Evolutionary conservation across 2,329 filamentous ascomycete genomes (phyloP).

Genomic region (Diplodia scrobiculata): DNA sequence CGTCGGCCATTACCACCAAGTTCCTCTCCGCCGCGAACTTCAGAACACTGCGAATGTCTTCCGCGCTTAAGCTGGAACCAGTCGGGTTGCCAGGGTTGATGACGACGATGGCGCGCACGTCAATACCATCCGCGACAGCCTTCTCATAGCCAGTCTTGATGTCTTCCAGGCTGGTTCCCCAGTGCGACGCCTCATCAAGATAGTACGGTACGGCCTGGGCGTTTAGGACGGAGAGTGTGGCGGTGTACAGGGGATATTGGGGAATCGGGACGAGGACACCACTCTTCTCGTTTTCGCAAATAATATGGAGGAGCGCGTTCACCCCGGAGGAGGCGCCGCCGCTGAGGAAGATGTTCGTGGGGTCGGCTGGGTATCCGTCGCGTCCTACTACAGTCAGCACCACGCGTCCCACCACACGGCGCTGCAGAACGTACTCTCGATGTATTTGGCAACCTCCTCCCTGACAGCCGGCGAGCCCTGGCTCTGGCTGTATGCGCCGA

Average conservation of each 20-base stretch:
- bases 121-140: constrained; percentile 74
- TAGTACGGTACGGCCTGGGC: constrained; percentile 89
- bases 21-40: constrained; percentile 82
- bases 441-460: constrained; percentile 87
- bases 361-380: constrained; percentile 83
- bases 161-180: constrained; percentile 82
- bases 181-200: constrained; percentile 80
- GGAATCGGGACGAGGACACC: constrained; percentile 94
- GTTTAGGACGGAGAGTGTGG: constrained; percentile 81
- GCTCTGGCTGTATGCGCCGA: constrained; percentile 95
- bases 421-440: constrained; percentile 67
- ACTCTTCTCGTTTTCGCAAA: constrained; percentile 74
- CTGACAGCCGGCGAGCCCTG: constrained; percentile 84
- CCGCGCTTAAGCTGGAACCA: constrained; percentile 76
- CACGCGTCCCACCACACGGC: neutral
- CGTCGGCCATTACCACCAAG: constrained; percentile 89
- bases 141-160: constrained; percentile 74
- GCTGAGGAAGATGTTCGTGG: constrained; percentile 83
- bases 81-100: constrained; percentile 99
- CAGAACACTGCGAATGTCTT: constrained; percentile 81
- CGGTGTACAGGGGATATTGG: constrained; percentile 97
- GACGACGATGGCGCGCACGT: constrained; percentile 90
- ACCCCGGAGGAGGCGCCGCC: constrained; percentile 92
- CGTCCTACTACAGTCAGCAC: constrained; percentile 58
- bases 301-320: constrained; percentile 86